Evolutionary conservation across 495 filamentous ascomycete species (phyloP).

Genomic region (Beverwykella pulmonaria): DNA sequence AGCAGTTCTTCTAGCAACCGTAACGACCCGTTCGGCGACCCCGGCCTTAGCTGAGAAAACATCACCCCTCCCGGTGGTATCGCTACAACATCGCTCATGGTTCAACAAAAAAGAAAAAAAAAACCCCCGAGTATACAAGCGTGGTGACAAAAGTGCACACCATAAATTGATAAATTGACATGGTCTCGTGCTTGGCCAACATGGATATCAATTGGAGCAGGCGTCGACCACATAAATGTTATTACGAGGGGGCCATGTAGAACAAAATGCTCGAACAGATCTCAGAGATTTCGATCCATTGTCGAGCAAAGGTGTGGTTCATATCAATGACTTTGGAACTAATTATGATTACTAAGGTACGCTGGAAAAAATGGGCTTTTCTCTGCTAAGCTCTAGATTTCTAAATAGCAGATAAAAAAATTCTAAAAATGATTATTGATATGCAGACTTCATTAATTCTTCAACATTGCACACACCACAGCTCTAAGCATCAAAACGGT

Average conservation of each 20-base stretch:
- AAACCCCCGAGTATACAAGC: neutral
- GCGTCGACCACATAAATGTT: neutral
- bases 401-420: neutral
- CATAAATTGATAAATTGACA: too few species aligned
- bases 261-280: neutral
- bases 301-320: neutral
- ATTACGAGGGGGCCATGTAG: neutral
- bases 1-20: conserved; percentile 21
- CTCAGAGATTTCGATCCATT: neutral
- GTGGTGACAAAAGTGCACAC: neutral
- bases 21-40: conserved; percentile 32
- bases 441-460: neutral
- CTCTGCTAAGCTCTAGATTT: neutral
- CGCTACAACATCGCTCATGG: neutral
- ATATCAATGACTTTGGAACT: neutral
- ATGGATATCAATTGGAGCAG: neutral
- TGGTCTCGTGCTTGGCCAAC: neutral
- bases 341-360: neutral
- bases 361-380: neutral
- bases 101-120: too few species aligned
- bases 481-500: too few species aligned
- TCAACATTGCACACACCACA: neutral
- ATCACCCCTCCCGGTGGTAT: neutral
- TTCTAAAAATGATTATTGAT: neutral
- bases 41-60: conserved; percentile 17